Conservation (phyloP, 2,329 filamentous ascomycete species). For the Lasiodiplodia hormozganensis region DNA sequence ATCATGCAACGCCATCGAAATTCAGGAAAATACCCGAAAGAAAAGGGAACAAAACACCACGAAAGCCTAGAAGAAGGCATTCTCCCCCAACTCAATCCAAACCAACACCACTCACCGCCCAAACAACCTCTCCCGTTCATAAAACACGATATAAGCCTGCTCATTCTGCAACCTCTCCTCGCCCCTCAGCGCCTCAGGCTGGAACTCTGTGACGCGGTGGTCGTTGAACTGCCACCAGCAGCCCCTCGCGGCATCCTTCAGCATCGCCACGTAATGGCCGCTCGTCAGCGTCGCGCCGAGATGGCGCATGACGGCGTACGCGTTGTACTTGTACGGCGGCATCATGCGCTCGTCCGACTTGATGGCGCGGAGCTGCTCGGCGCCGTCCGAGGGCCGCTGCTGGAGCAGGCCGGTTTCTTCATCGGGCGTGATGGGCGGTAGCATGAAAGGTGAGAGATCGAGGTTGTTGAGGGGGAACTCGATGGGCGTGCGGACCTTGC, state of each 20-base stretch:
- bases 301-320: constrained; percentile 85
- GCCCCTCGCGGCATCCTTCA: constrained; percentile 56
- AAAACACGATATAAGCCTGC: constrained; percentile 71
- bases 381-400: constrained; percentile 35
- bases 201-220: constrained; percentile 59
- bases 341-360: constrained; percentile 53
- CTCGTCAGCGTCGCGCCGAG: constrained; percentile 69
- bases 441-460: constrained; percentile 66
- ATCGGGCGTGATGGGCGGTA: constrained; percentile 53
- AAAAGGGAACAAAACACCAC: neutral
- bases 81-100: neutral
- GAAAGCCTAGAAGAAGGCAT: neutral
- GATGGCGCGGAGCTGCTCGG: constrained; percentile 39
- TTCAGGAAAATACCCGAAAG: neutral
- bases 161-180: constrained; percentile 65
- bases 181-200: constrained; percentile 57
- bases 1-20: constrained; percentile 20
- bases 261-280: constrained; percentile 81
- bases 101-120: neutral
- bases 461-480: constrained; percentile 79
- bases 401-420: constrained; percentile 46
- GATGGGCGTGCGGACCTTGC: constrained; percentile 75
- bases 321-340: constrained; percentile 77
- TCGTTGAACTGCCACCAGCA: constrained; percentile 70
- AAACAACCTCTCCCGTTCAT: constrained; percentile 49